Percentiles rank a stretch among this genome's conserved stretches.
Evolutionary conservation across 345 rosid species (phyloP).

Genomic region (Camelina hispida): DNA sequence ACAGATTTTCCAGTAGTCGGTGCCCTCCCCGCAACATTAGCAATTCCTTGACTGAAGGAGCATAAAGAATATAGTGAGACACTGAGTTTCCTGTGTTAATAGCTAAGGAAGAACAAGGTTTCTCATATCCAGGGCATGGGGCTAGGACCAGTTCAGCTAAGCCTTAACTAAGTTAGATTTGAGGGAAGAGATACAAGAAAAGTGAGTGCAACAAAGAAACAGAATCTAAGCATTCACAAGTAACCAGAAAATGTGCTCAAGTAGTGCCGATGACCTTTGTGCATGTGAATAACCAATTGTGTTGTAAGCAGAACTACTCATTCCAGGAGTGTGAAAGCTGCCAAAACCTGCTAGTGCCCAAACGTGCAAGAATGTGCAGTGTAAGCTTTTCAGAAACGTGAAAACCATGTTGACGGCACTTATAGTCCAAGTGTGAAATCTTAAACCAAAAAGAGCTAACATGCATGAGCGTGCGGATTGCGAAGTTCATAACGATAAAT

Average conservation of each 20-base stretch:
- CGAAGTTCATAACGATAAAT: conserved; percentile 9
- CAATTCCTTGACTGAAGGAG: conserved; percentile 56
- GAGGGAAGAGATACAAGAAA: conserved; percentile 25
- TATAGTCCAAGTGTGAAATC: conserved; percentile 45
- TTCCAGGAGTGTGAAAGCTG: conserved; percentile 91
- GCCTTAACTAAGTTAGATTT: conserved; percentile 39
- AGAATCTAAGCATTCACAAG: conserved; percentile 48
- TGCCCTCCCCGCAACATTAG: conserved; percentile 53
- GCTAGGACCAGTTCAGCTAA: conserved; percentile 44
- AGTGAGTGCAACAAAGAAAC: conserved; percentile 48
- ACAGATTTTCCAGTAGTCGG: conserved; percentile 54
- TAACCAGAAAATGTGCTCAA: conserved; percentile 75
- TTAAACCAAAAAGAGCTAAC: conserved; percentile 38
- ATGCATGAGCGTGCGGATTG: neutral
- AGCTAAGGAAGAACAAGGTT: conserved; percentile 35
- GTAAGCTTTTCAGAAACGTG: conserved; percentile 75
- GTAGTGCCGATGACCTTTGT: conserved; percentile 96
- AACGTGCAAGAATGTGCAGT: conserved; percentile 91
- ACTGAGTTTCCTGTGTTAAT: neutral
- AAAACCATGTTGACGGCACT: conserved; percentile 55
- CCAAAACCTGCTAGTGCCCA: conserved; percentile 98
- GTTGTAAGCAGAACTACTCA: conserved; percentile 85
- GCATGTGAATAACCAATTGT: conserved; percentile 89
- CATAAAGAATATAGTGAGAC: conserved; percentile 31
- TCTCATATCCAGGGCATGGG: conserved; percentile 44